Evolutionary conservation across 1,284 basidiomycete species (phyloP), one percentile per base, ranked within the genome.

Genomic region (Leccinum pachyderme): DNA sequence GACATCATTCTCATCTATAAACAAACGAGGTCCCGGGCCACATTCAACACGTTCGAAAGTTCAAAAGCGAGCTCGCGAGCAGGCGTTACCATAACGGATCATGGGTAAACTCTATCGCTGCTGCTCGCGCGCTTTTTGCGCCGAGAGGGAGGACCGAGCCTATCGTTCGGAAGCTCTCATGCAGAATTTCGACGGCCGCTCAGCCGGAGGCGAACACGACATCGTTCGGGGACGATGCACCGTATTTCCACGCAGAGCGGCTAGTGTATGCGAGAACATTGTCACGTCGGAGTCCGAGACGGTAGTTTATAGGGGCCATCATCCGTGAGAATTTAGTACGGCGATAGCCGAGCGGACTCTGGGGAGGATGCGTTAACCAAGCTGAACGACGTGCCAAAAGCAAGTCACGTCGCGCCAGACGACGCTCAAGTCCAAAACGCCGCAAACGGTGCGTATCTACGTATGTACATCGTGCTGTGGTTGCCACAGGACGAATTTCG

Each of bases 261-360:
- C 74, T 70, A 32, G 72, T 82, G 0, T 88, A 85, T 63, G 76
- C 81, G 0, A 62, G 66, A 5, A 73, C 18, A 18, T 18, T 18
- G 18, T n/a, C n/a, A n/a, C n/a, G n/a, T n/a, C n/a, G n/a, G n/a
- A n/a, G 7, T 93, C 93, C 66, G 91, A 93, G 76, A 93, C 90
- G 0, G 74, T 93, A 4, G n/a, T n/a, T n/a, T 0, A 59, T 32
- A 65, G 62, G 62, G 63, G 58, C 2, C 46, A 50, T 54, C 55
- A 1, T 31, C 37, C 28, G 63, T 37, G 35, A 37, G 35, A 37
- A 1, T 5, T 2, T n/a, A 3, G 8, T 18, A 37, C 35, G 35
- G 35, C 35, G 35, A 37, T 37, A 18, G 4, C 35, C 35, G 35
- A 37, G 49, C 33, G 51, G 58, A 59, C 57, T 57, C 47, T 25